Evolutionary conservation across 73 alveolate species (phyloP).

Genomic region (Paramecium sexaurelia): DNA sequence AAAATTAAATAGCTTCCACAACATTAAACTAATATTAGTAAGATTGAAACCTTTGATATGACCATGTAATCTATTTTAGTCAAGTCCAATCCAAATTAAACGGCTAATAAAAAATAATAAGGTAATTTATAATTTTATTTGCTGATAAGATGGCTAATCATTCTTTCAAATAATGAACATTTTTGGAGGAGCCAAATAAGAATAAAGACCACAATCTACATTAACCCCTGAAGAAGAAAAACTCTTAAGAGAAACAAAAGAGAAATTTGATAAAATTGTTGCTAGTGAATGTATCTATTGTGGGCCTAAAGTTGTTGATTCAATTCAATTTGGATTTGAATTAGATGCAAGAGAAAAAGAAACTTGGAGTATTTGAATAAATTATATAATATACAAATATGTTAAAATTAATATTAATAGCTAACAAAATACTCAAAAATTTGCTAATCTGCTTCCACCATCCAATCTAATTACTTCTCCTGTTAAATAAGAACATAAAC

Average conservation of each 20-base stretch:
- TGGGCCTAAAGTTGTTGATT: slow-evolving; percentile 70
- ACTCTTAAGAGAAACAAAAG: slow-evolving; percentile 62
- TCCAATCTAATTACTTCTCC: slow-evolving; percentile 86
- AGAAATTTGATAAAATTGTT: slow-evolving; percentile 48
- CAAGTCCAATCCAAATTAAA: slow-evolving; percentile 15
- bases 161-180: slow-evolving; percentile 44
- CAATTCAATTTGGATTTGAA: slow-evolving; percentile 55
- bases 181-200: slow-evolving; percentile 56
- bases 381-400: neutral
- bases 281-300: slow-evolving; percentile 69
- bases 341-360: slow-evolving; percentile 35
- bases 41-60: slow-evolving; percentile 51
- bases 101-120: slow-evolving; percentile 38
- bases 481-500: slow-evolving; percentile 72
- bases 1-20: slow-evolving; percentile 55
- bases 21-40: slow-evolving; percentile 28
- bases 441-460: slow-evolving; percentile 81
- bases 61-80: slow-evolving; percentile 43
- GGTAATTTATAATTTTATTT: slow-evolving; percentile 3
- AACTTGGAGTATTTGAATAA: slow-evolving; percentile 57
- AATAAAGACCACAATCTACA: slow-evolving; percentile 26
- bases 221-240: slow-evolving; percentile 59
- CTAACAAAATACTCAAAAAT: neutral
- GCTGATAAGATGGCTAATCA: slow-evolving; percentile 23
- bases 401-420: neutral